Conservation (phyloP, 2,329 filamentous ascomycete species). For the Sclerotinia spermophila region DNA sequence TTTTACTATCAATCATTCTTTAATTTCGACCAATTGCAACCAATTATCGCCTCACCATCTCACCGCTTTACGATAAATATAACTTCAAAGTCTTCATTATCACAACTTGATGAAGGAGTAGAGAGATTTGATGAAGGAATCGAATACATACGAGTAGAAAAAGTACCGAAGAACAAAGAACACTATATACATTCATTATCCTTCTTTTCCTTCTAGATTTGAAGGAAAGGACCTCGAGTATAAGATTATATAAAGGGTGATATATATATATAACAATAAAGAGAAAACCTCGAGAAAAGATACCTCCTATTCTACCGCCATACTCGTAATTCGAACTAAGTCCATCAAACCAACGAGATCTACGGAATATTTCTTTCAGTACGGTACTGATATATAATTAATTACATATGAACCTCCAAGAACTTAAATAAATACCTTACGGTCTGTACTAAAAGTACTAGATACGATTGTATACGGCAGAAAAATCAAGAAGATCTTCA, state of each 20-base stretch:
- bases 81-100: neutral
- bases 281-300: neutral
- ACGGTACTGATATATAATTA: no score
- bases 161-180: neutral
- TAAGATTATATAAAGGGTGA: neutral
- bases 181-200: neutral
- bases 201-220: neutral
- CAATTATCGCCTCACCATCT: neutral
- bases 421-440: no score
- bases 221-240: neutral
- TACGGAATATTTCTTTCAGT: neutral
- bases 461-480: no score
- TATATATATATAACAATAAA: neutral
- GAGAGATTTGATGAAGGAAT: neutral
- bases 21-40: neutral
- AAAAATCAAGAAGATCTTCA: no score
- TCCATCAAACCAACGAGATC: neutral
- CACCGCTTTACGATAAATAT: conserved; percentile 4
- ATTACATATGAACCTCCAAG: no score
- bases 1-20: neutral
- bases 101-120: neutral
- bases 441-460: no score
- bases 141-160: neutral
- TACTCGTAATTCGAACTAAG: neutral
- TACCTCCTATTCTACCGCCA: neutral